Base-by-base conservation (phyloP, 2,329 filamentous ascomycete species). In the Arthrobotrys conoides region DNA sequence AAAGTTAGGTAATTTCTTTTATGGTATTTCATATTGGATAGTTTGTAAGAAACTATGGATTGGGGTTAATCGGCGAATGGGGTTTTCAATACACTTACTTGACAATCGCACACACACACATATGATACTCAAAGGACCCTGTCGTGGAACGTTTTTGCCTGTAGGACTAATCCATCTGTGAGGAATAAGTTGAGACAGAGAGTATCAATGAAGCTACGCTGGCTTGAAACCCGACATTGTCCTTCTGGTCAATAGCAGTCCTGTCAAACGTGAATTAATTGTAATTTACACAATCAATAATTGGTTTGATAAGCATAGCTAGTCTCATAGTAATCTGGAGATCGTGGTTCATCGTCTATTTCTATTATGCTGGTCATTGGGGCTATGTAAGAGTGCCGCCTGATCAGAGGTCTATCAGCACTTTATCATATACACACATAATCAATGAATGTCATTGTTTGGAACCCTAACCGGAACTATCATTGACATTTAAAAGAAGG, bases 51-150 rank as follows among this genome's bases (percentile, higher is more conserved):
- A 24, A 20, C 18, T 44, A 24, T 51, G 33, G 57, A 61, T 61
- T 44, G 33, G 57, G 57, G 24, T 27, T 61, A 61, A 41, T 27
- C 44, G 57, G 57, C 57, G 57, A 61, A 61, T 44, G 57, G 57
- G 57, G 57, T 61, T 61, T 16, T 57, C 20, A 46, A n/a, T 20
- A 46, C 16, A 16, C 41, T 46, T 46, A 12, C 8, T 46, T 12
- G 41, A 16, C 14, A 46, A 5, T 5, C 41, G 14, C 16, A 46
- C 14, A 46, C 41, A 46, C 8, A 46, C 18, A 59, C 33, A 41
- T 16, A 44, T 27, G 20, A n/a, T 44, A 27, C 57, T 24, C n/a
- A 44, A n/a, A 5, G 0, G 5, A 9, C 38, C 3, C 30, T 12
- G 20, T 36, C n/a, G 30, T 22, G 18, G 53, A 59, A 38, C 30